Evolutionary conservation across 1,284 basidiomycete genomes (phyloP), one percentile per base, ranked within the genome.

Genomic region (Boletus holoroseus): DNA sequence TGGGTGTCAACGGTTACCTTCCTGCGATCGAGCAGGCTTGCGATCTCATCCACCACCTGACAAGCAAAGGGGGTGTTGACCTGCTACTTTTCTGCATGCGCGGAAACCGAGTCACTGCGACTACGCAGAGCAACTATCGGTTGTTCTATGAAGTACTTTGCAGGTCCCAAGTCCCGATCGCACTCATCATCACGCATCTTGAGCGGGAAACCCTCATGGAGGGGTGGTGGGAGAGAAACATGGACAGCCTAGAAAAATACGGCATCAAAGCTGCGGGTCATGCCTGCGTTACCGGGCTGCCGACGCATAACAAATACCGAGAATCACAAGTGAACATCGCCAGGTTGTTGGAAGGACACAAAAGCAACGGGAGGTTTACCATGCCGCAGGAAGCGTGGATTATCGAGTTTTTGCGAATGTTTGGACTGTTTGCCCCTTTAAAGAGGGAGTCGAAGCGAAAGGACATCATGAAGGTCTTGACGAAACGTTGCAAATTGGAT

Each of bases 1-100:
- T 63, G 62, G 40, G 58, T 7, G 35, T 60, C 61, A 47, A 60
- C 22, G 41, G 62, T 52, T 53, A 61, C 55, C 43, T 67, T 44
- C 46, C 67, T 0, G 69, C 71, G 1, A 65, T 76, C 49, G 59
- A 63, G 22, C 58, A 69, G 46, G 65, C 73, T n/a, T 68, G 58
- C 49, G 49, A 54, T 0, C 66, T 76, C 13, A 60, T 76, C 50
- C 53, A 59, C 11, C 55, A 58, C 8, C 56, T 75, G 15, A 40
- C 60, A 0, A 38, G 8, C 5, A 43, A 43, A n/a, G 67, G 59
- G 0, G 71, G 72, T n/a, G 56, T 74, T 11, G 65, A 63, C 45
- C 64, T 75, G 6, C 57, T 74, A 2, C 58, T 75, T 1, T 73
- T 71, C 50, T 71, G 67, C 58, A 66, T 75, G 24, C 65, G 68